Evolutionary conservation across 2,329 filamentous ascomycete species (phyloP).

Genomic region (Penicillium nordicum): DNA sequence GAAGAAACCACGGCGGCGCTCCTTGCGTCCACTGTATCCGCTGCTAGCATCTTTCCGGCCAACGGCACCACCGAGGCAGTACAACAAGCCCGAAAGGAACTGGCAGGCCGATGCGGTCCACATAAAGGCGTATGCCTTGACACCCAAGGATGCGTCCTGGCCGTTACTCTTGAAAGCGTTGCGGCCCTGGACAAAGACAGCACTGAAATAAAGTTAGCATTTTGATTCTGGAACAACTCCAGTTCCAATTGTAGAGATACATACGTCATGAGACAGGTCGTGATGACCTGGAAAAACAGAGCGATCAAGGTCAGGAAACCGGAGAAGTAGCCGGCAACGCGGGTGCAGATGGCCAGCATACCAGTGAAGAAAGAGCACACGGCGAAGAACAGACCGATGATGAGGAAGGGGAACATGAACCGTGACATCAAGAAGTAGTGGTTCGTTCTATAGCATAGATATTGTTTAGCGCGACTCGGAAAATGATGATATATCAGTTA

Average conservation of each 20-base stretch:
- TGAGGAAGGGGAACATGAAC: slow-evolving; percentile 88
- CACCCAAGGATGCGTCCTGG: slow-evolving; percentile 51
- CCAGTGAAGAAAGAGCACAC: slow-evolving; percentile 46
- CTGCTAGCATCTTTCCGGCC: slow-evolving; percentile 24
- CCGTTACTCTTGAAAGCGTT: slow-evolving; percentile 52
- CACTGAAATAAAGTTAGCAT: slow-evolving; percentile 40
- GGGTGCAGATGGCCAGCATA: slow-evolving; percentile 50
- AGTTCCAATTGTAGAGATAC: slow-evolving; percentile 30
- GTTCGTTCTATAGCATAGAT: slow-evolving; percentile 47
- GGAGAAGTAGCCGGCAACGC: slow-evolving; percentile 51
- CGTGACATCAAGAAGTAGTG: slow-evolving; percentile 82
- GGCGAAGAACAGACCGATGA: slow-evolving; percentile 78
- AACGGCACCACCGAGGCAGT: slow-evolving; percentile 50
- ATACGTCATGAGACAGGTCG: slow-evolving; percentile 61
- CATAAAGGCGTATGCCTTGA: slow-evolving; percentile 60
- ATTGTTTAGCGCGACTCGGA: not conserved
- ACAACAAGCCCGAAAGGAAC: slow-evolving; percentile 55
- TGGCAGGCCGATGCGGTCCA: slow-evolving; percentile 57
- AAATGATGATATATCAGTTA: not conserved
- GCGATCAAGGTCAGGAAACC: slow-evolving; percentile 53
- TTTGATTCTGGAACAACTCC: not conserved
- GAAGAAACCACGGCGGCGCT: slow-evolving; percentile 40
- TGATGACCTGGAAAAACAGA: slow-evolving; percentile 57
- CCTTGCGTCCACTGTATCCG: slow-evolving; percentile 37
- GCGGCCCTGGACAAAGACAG: slow-evolving; percentile 58